Evolutionary conservation across 2,329 filamentous ascomycete genomes (phyloP), one percentile per base, ranked within the genome.

Genomic region (Colletotrichum aenigma): DNA sequence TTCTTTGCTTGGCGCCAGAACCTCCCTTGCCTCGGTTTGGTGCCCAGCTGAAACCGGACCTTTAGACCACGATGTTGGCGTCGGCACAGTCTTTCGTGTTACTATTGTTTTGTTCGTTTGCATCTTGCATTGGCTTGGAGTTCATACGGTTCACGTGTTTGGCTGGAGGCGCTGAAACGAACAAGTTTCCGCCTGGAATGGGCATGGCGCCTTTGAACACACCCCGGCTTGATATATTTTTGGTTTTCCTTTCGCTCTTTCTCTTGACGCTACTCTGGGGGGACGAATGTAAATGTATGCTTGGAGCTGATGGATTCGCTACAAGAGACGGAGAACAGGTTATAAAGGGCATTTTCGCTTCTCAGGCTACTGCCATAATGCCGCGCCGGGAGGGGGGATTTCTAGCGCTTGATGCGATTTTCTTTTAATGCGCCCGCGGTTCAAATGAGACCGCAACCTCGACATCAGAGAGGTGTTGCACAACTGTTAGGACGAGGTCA

Each of bases 51-150:
- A 30, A 30, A n/a, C 21, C 48, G 24, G 24, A 61, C 24, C 71
- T 32, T 52, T 24, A n/a, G 26, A 36, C n/a, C 64, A 68, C 34
- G 62, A 67, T 43, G 38, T 43, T 21, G 69, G 73, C 36, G 68
- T 75, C 65, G 61, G 60, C 52, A 72, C 52, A 72, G 34, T 48
- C 48, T 66, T 62, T 58, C 48, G 13, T 30, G 36, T 24, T 61
- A 32, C 36, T 16, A 21, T 38, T 15, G 13, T 24, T 66, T 62
- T 62, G 9, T 65, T 70, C 18, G 21, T 66, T 55, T 68, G 52
- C 66, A 65, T 74, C 32, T 76, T 76, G 74, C 74, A 76, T 76
- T 55, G 61, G 71, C 66, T 43, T 34, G 74, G 71, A 74, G 71
- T 76, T 76, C 30, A 43, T 55, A 60, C 65, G 66, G 52, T 65